These are phyloP conservation scores for Paralagenidium karlingii DNA, from an alignment of 352 stramenopile species.

Conservation along the genomic window DNA sequence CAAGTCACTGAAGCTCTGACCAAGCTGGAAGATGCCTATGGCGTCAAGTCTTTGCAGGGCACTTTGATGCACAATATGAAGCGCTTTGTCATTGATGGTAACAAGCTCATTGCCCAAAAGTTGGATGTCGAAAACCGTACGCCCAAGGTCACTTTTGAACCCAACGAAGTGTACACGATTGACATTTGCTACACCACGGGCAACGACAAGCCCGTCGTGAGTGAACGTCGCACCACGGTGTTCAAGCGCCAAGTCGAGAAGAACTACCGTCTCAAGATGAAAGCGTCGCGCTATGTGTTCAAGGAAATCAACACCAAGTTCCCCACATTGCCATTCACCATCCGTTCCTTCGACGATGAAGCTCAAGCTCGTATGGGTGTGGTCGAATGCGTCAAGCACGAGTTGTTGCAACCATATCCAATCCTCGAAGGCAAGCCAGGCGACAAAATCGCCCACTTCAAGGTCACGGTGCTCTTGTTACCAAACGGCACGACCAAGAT, in stretches of 20 bases:
- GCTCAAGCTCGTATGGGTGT: constrained; percentile 95
- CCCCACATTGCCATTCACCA: constrained; percentile 97
- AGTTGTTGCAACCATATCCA: constrained; percentile 95
- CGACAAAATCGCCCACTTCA: constrained; percentile 98
- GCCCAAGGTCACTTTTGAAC: constrained; percentile 89
- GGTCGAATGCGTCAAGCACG: constrained; percentile 96
- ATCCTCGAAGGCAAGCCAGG: constrained; percentile 92
- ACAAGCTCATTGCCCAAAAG: constrained; percentile 92
- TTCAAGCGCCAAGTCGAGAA: constrained; percentile 99
- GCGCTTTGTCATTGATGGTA: constrained; percentile 96
- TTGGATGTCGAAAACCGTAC: constrained; percentile 84
- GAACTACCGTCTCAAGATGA: constrained; percentile 94
- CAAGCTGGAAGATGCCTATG: constrained; percentile 92
- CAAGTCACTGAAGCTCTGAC: constrained; percentile 92
- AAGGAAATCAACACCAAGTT: constrained; percentile 98
- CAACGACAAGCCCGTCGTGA: constrained; percentile 89
- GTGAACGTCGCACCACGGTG: constrained; percentile 91
- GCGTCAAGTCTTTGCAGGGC: constrained; percentile 94
- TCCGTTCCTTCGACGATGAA: constrained; percentile 93
- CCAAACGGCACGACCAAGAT: constrained; percentile 93
- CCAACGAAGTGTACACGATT: constrained; percentile 97
- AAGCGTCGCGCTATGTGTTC: constrained; percentile 91
- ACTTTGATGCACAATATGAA: constrained; percentile 99
- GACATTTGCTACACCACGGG: constrained; percentile 98
- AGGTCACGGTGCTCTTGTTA: constrained; percentile 97